Evolutionary conservation across 2,329 filamentous ascomycete species (phyloP).

Genomic region (Verticillium nubilum): DNA sequence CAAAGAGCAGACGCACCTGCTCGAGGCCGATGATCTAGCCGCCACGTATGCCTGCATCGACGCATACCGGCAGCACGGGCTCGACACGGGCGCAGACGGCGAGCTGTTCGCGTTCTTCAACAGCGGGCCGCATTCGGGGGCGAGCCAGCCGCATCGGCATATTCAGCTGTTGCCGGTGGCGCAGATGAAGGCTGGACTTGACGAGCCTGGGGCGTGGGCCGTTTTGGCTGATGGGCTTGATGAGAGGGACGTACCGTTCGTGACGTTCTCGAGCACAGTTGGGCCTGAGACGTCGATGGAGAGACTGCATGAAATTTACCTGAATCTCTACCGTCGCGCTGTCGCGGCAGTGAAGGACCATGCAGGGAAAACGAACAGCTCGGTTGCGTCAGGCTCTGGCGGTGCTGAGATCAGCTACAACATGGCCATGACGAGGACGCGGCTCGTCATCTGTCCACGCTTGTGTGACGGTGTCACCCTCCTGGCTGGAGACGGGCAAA

Average conservation of each 20-base stretch:
- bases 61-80: constrained; percentile 36
- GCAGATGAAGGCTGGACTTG: constrained; percentile 52
- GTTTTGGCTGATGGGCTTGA: constrained; percentile 39
- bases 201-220: constrained; percentile 33
- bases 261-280: constrained; percentile 35
- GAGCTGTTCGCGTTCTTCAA: constrained; percentile 66
- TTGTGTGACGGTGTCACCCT: constrained; percentile 41
- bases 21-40: constrained; percentile 55
- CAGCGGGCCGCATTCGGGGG: constrained; percentile 61
- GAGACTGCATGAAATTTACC: constrained; percentile 36
- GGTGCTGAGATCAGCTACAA: constrained; percentile 56
- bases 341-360: constrained; percentile 28
- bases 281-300: constrained; percentile 23
- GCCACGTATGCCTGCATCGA: constrained; percentile 57
- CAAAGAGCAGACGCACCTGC: constrained; percentile 57
- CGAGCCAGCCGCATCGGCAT: constrained; percentile 67
- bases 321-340: constrained; percentile 40
- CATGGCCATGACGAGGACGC: constrained; percentile 49
- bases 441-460: constrained; percentile 51
- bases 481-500: constrained; percentile 19
- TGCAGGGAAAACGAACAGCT: background rate
- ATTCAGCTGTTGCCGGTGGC: constrained; percentile 65
- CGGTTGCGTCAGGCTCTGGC: constrained; percentile 17
- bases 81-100: constrained; percentile 12
- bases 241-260: constrained; percentile 28